Evolutionary conservation across 345 rosid species (phyloP).

Genomic region (Melastoma malabathricum): DNA sequence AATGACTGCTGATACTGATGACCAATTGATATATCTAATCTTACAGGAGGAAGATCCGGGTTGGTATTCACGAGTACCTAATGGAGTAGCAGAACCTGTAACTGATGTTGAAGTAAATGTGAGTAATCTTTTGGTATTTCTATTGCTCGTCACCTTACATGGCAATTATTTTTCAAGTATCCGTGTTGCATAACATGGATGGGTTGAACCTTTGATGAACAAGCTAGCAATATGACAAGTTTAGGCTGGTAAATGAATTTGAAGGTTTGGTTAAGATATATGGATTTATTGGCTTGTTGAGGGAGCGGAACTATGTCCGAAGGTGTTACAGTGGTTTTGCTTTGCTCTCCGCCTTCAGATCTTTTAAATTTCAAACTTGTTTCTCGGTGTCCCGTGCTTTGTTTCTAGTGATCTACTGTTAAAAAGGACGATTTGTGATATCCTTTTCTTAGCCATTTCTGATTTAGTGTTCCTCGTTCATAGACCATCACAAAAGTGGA

Average conservation of each 20-base stretch:
- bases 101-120: constrained; percentile 63
- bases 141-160: background rate
- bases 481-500: constrained; percentile 52
- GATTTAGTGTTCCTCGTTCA: constrained; percentile 7
- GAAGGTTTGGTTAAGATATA: too few relatives aligned
- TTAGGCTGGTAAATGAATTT: too few relatives aligned
- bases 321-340: too few relatives aligned
- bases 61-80: constrained; percentile 92
- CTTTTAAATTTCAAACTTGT: background rate
- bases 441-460: background rate
- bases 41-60: constrained; percentile 92
- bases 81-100: constrained; percentile 46
- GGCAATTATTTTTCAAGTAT: background rate
- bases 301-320: too few relatives aligned
- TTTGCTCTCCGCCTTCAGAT: background rate
- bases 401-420: too few relatives aligned
- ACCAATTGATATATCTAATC: constrained; percentile 4
- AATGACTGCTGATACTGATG: background rate
- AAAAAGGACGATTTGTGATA: too few relatives aligned
- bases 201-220: background rate
- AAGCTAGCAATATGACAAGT: too few relatives aligned
- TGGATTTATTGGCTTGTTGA: too few relatives aligned
- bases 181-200: background rate
- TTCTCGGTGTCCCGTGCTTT: background rate
- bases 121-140: constrained; percentile 16